A percentile compares a stretch with the other conserved stretches of the same genome.
phyloP scores from a whole-genome alignment of 192 early-diverging fungal species.

The Rhizophagus sp. region DNA sequence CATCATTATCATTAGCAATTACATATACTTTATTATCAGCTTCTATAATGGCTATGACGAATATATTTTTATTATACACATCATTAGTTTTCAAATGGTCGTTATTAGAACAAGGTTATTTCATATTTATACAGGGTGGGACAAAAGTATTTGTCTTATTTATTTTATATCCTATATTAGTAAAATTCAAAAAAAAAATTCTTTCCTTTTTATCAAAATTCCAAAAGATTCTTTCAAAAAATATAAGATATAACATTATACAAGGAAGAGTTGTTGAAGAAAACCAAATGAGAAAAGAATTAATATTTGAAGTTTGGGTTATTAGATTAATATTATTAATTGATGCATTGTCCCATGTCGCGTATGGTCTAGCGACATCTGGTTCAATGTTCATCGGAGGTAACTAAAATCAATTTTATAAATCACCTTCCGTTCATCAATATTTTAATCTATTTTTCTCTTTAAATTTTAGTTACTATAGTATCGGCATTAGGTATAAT shows the following conservation, averaged over 20 bases:
- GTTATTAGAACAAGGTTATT: constrained; percentile 16
- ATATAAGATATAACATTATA: background rate
- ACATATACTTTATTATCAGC: background rate
- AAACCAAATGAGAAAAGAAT: background rate
- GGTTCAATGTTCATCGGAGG: constrained; percentile 15
- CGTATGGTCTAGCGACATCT: constrained; percentile 35
- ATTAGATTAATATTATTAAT: constrained; percentile 39
- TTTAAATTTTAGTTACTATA: constrained; percentile 33
- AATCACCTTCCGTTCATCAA: background rate
- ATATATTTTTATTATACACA: constrained; percentile 13
- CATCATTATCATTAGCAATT: background rate
- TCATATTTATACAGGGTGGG: background rate
- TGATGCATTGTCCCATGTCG: constrained; percentile 36
- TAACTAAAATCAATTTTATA: background rate
- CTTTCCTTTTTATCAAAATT: too few relatives aligned
- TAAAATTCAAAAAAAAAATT: background rate
- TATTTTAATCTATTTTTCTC: background rate
- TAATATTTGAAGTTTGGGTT: constrained; percentile 47
- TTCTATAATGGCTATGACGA: background rate
- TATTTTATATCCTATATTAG: constrained; percentile 2
- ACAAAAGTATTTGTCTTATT: constrained; percentile 10
- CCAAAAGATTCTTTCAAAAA: background rate
- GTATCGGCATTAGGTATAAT: constrained; percentile 43
- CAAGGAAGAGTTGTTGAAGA: background rate
- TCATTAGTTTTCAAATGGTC: constrained; percentile 11